Base-by-base conservation (phyloP, 257 asterid species). In the Solanum chaucha region DNA sequence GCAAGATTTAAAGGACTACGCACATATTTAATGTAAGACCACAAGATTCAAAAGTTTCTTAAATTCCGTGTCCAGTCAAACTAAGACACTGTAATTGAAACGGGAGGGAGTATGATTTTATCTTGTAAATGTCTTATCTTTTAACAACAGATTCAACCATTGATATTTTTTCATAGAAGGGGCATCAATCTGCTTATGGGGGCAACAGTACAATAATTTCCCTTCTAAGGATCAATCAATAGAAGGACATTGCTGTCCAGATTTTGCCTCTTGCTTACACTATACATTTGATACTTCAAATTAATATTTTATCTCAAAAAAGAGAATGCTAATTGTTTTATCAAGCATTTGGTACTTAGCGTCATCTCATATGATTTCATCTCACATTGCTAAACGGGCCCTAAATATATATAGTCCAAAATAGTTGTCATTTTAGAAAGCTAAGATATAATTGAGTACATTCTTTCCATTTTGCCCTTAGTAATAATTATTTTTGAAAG, bases 31-130 rank as follows among this genome's bases (percentile, higher is more conserved):
- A 58, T 58, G 19, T 19, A 19, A 58, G 24, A 58, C 24, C 65
- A 58, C 11, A 61, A 61, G 28, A 61, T 61, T 9, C 6, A 0
- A 61, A n/a, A 61, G 0, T 9, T n/a, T 61, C 70, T n/a, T 61
- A 0, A n/a, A 22, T 0, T 22, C 70, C 6, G 0, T 61, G 30
- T 61, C 6, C 0, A 10, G 0, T 61, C 15, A 4, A n/a, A 61
- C 30, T n/a, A 61, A 22, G 70, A 61, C 70, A 61, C 14, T 10
- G n/a, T n/a, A n/a, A 61, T 61, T 61, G 30, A 0, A 0, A 61
- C 1, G 6, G 30, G 15, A n/a, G 30, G 6, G 28, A 1, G 30
- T 61, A n/a, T 9, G 70, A 61, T 22, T 22, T 61, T 61, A 61
- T 22, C 70, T 8, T n/a, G 70, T 61, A 1, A 9, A 61, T 61